Evolutionary conservation across 2,329 filamentous ascomycete genomes (phyloP).

Genomic region (Venturia pyrina): DNA sequence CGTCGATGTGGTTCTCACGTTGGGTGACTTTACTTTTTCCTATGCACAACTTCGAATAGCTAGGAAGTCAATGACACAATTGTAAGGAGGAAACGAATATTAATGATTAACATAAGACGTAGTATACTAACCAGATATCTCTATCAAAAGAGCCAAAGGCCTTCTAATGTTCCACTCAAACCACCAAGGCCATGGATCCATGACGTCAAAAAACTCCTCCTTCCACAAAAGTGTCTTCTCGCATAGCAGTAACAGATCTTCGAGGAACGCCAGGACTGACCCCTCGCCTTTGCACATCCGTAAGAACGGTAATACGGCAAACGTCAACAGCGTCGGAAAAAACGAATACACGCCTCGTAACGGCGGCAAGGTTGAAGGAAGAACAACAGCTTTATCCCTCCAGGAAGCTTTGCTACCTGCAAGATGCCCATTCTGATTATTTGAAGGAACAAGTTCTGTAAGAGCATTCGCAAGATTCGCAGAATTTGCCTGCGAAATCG

Average conservation of each 20-base stretch:
- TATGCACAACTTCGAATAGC: too few relatives aligned
- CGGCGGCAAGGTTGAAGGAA: not conserved
- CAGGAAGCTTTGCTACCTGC: not conserved
- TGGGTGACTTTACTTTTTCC: too few relatives aligned
- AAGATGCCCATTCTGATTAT: not conserved
- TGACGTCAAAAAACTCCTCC: not conserved
- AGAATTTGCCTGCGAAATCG: not conserved
- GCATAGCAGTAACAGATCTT: not conserved
- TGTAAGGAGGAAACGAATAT: too few relatives aligned
- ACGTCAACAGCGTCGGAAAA: not conserved
- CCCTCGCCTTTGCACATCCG: not conserved
- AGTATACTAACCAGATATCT: not conserved
- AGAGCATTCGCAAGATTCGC: not conserved
- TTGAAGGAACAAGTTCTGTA: not conserved
- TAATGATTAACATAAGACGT: too few relatives aligned
- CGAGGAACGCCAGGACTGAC: not conserved
- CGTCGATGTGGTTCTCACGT: too few relatives aligned
- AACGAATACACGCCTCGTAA: not conserved
- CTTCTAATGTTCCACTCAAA: not conserved
- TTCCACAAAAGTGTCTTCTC: not conserved
- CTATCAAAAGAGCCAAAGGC: not conserved
- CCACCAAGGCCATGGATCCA: conserved; percentile 6
- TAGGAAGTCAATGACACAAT: too few relatives aligned
- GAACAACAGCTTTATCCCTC: not conserved
- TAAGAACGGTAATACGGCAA: not conserved